phyloP scores from a whole-genome alignment of 192 early-diverging fungal species.

The Umbelopsis isabellina region DNA sequence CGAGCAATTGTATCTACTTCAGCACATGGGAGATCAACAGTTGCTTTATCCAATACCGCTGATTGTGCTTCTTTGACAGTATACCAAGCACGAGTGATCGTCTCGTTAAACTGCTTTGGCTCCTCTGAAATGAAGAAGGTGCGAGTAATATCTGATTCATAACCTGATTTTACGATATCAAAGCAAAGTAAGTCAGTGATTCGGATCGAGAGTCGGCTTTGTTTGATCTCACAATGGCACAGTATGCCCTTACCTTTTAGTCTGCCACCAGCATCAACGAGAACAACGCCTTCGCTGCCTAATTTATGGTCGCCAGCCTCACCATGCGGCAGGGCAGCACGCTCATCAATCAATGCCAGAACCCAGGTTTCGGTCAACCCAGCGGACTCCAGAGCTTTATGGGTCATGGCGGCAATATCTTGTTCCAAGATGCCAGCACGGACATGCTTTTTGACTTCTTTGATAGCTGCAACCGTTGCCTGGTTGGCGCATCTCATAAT shows the following conservation, averaged over 20 bases:
- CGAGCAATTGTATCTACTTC: slow-evolving; percentile 53
- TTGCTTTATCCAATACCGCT: slow-evolving; percentile 37
- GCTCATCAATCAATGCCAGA: slow-evolving; percentile 47
- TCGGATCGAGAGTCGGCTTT: too few species aligned
- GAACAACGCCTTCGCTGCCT: slow-evolving; percentile 41
- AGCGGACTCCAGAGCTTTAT: slow-evolving; percentile 30
- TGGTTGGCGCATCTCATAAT: slow-evolving; percentile 51
- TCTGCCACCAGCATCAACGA: slow-evolving; percentile 54
- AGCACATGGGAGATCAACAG: slow-evolving; percentile 37
- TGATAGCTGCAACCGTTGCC: slow-evolving; percentile 48
- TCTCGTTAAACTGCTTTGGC: slow-evolving; percentile 31
- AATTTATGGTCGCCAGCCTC: slow-evolving; percentile 40
- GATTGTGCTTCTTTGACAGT: slow-evolving; percentile 49
- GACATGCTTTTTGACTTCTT: slow-evolving; percentile 42
- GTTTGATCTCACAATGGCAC: not conserved
- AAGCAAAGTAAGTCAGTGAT: not conserved
- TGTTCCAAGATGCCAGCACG: slow-evolving; percentile 38
- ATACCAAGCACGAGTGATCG: slow-evolving; percentile 49
- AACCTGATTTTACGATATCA: slow-evolving; percentile 21
- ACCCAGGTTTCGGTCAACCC: slow-evolving; percentile 44
- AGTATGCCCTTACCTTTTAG: slow-evolving; percentile 32
- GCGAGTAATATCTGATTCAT: slow-evolving; percentile 53
- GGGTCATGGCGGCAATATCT: slow-evolving; percentile 42
- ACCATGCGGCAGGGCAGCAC: slow-evolving; percentile 56
- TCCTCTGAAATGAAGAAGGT: slow-evolving; percentile 49